Evolutionary conservation across 2,329 filamentous ascomycete genomes (phyloP), one percentile per base, ranked within the genome.

Genomic region (Ophiostoma angusticollis): DNA sequence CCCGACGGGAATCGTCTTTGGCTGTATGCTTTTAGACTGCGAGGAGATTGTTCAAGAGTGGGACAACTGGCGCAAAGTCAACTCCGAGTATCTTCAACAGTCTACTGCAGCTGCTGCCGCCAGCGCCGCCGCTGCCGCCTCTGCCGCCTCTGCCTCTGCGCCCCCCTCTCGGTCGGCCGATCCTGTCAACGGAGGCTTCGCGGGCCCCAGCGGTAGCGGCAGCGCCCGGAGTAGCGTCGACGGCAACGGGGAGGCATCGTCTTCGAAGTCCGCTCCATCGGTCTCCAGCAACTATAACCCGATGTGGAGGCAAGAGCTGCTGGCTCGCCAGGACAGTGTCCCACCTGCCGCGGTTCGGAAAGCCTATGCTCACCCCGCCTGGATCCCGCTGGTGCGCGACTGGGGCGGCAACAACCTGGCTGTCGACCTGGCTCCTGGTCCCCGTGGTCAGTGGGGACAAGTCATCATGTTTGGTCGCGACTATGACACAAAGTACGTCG

Each of bases 321-420:
- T 86, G 35, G 67, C 82, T 35, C 78, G 80, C 46, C 91, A 98
- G 59, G 82, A 91, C 51, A 94, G 79, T 11, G 82, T 96, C 43
- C 91, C 91, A 8, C 70, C 84, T 9, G 80, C 83, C 52, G 76
- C 85, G 5, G 80, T 96, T 24, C 87, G 93, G 56, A 93, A 87
- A 58, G 83, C 83, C 0, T 98, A 98, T 54, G 82, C 86, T 3
- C 89, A 98, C 59, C 80, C 86, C 2, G 82, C 79, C 37, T 98
- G 91, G 91, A 95, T 98, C 50, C 89, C 91, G 38, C 67, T 98
- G 24, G 89, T 87, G 42, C 83, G 91, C 50, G 91, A 98, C 59
- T 98, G 91, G 91, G 91, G 91, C 58, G 91, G 91, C 60, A 98
- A 98, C 72, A 93, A 94, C 65, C 70, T 98, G 53, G 89, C 87